phyloP scores from a whole-genome alignment of 352 stramenopile genomes.

The Pythium aquatile region DNA sequence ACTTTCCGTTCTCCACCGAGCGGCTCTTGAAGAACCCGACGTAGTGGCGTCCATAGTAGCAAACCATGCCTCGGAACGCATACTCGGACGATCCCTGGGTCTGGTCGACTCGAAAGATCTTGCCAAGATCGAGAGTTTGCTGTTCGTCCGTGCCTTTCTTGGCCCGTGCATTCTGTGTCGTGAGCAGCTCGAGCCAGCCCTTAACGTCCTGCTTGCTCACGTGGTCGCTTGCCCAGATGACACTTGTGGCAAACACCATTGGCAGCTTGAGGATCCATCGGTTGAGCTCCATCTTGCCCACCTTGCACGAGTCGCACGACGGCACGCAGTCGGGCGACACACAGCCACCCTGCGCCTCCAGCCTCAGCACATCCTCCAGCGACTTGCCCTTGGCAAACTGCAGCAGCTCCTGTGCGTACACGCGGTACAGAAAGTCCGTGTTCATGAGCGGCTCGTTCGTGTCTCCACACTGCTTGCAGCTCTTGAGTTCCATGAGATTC shows the following conservation, averaged over 20 bases:
- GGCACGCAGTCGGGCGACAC: constrained; percentile 32
- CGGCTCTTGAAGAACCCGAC: constrained; percentile 83
- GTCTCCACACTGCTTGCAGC: constrained; percentile 54
- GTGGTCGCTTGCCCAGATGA: constrained; percentile 76
- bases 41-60: constrained; percentile 85
- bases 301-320: constrained; percentile 53
- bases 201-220: constrained; percentile 69
- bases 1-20: constrained; percentile 49
- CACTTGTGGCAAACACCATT: constrained; percentile 83
- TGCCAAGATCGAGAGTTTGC: constrained; percentile 59
- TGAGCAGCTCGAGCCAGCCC: constrained; percentile 67
- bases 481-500: constrained; percentile 83
- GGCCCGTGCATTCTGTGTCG: constrained; percentile 37
- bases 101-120: constrained; percentile 62
- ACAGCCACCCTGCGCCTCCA: constrained; percentile 47
- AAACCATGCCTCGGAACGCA: constrained; percentile 77
- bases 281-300: constrained; percentile 43
- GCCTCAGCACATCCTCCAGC: constrained; percentile 54
- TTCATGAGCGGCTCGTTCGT: constrained; percentile 80
- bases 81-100: constrained; percentile 40
- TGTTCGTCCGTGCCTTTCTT: constrained; percentile 26
- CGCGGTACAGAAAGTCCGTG: constrained; percentile 81
- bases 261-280: constrained; percentile 81
- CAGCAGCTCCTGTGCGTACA: constrained; percentile 76
- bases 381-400: constrained; percentile 31